phyloP scores from a whole-genome alignment of 495 filamentous ascomycete species.

The Lindgomyces ingoldianus region DNA sequence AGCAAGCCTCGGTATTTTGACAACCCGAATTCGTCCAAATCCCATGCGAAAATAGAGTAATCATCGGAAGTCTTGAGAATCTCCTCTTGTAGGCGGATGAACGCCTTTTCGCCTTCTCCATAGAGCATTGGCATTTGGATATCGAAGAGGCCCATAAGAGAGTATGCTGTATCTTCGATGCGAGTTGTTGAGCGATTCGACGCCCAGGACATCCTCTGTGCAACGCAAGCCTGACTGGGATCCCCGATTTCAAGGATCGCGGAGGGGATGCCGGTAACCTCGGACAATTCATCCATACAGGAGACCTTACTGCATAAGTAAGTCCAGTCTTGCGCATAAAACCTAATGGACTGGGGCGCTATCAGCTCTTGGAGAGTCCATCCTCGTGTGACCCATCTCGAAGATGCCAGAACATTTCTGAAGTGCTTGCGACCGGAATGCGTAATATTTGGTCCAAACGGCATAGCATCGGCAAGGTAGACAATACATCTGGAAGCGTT shows the following conservation, averaged over 20 bases:
- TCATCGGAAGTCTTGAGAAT: constrained; percentile 6
- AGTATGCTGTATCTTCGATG: constrained; percentile 18
- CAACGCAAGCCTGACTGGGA: not conserved
- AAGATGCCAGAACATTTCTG: not conserved
- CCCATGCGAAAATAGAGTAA: constrained; percentile 16
- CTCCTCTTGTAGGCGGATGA: constrained; percentile 16
- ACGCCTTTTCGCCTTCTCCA: constrained; percentile 19
- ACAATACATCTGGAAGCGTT: constrained; percentile 8
- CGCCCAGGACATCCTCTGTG: constrained; percentile 27
- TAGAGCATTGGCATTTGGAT: constrained; percentile 25
- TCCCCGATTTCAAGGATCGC: not conserved
- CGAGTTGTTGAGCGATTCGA: constrained; percentile 18
- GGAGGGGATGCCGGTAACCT: not conserved
- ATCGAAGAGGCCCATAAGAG: constrained; percentile 18
- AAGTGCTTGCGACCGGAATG: not conserved
- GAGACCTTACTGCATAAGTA: not conserved
- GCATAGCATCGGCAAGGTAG: constrained; percentile 4
- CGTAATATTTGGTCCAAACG: not conserved
- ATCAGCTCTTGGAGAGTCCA: constrained; percentile 27
- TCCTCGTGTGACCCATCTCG: constrained; percentile 16
- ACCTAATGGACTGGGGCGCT: constrained; percentile 10
- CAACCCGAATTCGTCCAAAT: not conserved
- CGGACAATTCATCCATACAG: not conserved
- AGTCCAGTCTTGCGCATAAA: constrained; percentile 6
- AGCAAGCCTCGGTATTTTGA: not conserved